Evolutionary conservation across 1,284 basidiomycete genomes (phyloP), one percentile per base, ranked within the genome.

Genomic region (Rhodotorula sp.): DNA sequence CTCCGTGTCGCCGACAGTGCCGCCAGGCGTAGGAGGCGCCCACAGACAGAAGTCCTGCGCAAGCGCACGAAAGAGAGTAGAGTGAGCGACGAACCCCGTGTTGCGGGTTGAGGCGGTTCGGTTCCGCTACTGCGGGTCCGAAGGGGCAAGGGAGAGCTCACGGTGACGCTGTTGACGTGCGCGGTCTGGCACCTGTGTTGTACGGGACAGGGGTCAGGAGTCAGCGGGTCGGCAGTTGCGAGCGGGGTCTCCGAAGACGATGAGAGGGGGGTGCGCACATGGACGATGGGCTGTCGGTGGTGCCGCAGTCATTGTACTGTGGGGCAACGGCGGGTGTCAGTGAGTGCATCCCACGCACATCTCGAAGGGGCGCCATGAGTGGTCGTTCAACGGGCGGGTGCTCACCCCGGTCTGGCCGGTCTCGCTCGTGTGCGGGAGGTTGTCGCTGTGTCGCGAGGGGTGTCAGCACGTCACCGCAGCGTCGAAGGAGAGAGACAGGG

Each of bases 1-100:
- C 29, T 74, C 73, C 19, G 64, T 60, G 21, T 67, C 55, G 5
- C 73, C 73, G 51, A 74, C 66, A 10, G 59, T 34, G 5, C 50
- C 53, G 37, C 64, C 61, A 0, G 73, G 56, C 4, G 61, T 63
- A 0, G 73, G 73, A 22, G 73, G 73, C 1, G 72, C 72, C 72
- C 65, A 73, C 21, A 73, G 36, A 44, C 73, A 74, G 57, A 74
- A 74, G 56, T 74, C 73, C 69, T 69, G 39, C 7, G 25, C 21
- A 32, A 22, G 12, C 5, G 17, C 19, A 44, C 15, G 54, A 9
- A 10, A n/a, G n/a, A 3, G 46, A 22, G n/a, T 25, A 37, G n/a
- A 41, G 63, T n/a, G 34, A 46, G 37, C 17, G 22, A 32, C 32
- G 32, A 17, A n/a, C 27, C 39, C 39, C 7, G 39, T 9, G 15